Base-by-base conservation (phyloP, 2,329 filamentous ascomycete genomes). In the Curvularia sp. region DNA sequence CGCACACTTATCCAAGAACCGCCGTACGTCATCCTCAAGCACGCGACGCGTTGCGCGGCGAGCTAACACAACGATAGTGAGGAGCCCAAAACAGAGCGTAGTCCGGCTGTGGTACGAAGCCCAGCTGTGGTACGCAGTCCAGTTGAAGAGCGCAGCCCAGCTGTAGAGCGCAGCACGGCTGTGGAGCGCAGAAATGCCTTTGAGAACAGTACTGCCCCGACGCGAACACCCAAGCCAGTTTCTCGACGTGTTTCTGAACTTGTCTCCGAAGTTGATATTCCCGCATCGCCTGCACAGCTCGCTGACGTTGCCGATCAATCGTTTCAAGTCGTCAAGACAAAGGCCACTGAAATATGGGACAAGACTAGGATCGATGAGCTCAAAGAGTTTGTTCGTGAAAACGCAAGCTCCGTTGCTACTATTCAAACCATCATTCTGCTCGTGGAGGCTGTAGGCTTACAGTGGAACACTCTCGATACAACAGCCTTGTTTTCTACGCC, bases 401-500 rank as follows among this genome's bases (percentile, higher is more conserved):
- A 81, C 19, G 83, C 93, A 56, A 92, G 89, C 63, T 91, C 88
- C 19, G 88, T 94, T 28, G 83, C 84, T 60, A 68, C 70, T 5
- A 74, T 77, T 30, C 72, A 77, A 54, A 66, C 68, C 5, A 58
- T 72, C 18, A 71, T 77, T 8, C 55, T 77, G 39, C 86, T 89
- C 49, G 85, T 97, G 56, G 86, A 95, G 63, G 83, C 87, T 53
- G 80, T 87, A 45, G 84, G 86, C 65, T 81, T 98, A 60, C 86
- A 91, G 62, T 82, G 81, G 48, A 87, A 90, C 74, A 81, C 96
- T 53, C 81, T 97, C 5, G 85, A 90, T 25, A 85, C 89, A 73
- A 84, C 84, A 67, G 91, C 89, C 73, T 85, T 89, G 60, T 89
- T 93, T 74, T 89, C 89, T 57, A 82, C 93, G 49, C 90, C 91